These are phyloP conservation scores for Colletotrichum neosansevieriae DNA, from an alignment of 2,329 filamentous ascomycete genomes.

Conservation along the genomic window DNA sequence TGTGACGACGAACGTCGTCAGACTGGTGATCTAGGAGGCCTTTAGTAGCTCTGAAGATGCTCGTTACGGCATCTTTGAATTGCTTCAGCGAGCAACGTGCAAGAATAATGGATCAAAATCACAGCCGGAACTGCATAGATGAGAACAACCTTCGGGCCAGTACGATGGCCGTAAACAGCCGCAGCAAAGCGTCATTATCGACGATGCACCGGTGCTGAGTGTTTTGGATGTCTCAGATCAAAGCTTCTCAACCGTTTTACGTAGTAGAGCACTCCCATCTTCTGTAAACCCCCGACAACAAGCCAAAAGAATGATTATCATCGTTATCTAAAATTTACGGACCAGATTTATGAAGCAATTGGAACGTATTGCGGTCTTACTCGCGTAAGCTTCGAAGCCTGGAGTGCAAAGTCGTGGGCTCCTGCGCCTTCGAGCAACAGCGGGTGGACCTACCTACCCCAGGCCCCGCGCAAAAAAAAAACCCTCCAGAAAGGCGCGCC, in stretches of 20 bases:
- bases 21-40: slow-evolving; percentile 49
- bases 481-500: slow-evolving; percentile 11
- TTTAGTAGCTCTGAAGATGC: slow-evolving; percentile 38
- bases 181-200: background rate
- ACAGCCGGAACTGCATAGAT: background rate
- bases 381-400: background rate
- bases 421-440: background rate
- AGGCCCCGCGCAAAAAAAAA: slow-evolving; percentile 19
- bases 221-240: slow-evolving; percentile 8
- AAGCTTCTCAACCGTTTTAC: slow-evolving; percentile 6
- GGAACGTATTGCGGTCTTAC: background rate
- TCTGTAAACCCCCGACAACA: background rate
- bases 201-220: background rate
- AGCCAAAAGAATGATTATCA: background rate
- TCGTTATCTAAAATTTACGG: background rate
- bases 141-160: background rate
- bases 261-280: background rate
- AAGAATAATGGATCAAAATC: slow-evolving; percentile 36
- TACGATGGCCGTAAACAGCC: background rate
- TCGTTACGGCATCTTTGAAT: slow-evolving; percentile 45
- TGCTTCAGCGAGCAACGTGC: slow-evolving; percentile 48
- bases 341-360: background rate
- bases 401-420: background rate
- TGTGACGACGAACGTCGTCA: slow-evolving; percentile 50
- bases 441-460: slow-evolving; percentile 25